Evolutionary conservation across 1,139 yeast genomes (phyloP), one percentile per base, ranked within the genome.

Genomic region (Pichia sp.): DNA sequence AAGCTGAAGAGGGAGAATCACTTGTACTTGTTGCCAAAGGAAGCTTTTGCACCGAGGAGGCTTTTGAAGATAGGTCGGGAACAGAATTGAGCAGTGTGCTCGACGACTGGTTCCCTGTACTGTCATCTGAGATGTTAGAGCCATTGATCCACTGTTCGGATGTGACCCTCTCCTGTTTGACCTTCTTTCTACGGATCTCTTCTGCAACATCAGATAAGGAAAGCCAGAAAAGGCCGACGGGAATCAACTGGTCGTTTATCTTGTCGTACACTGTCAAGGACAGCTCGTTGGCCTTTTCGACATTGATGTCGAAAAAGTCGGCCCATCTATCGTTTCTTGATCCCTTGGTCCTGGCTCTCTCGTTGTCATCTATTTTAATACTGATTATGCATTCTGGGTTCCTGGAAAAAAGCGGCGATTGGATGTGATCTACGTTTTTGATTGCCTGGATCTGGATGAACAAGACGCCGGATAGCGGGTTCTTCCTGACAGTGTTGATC

Each of bases 201-300:
- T 93, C 99, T 0, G 95, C 90, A 51, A 93, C 80, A 69, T 93
- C 99, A 5, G 95, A 84, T 42, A 93, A 77, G 45, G 93, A 79
- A 42, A 92, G 80, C 98, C 98, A 93, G 64, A 88, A 82, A 46
- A 93, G 77, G 3, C 96, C 99, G n/a, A 93, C 96, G 0, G 99
- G 98, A 6, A 87, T 82, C 56, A 77, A 72, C 48, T 77, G 78
- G 53, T 77, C 80, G 48, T 87, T 87, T 13, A 79, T 76, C 62
- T 85, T 85, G 69, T 93, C 99, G 69, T 86, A 90, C 5, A 93
- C 90, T 1, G 92, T 82, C 57, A 93, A 75, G 64, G 92, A 97
- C 50, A 92, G 78, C 72, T 93, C 99, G 67, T 92, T 88, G 31
- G 96, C 97, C 68, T 87, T 89, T 58, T 89, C 97, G 43, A 93